Evolutionary conservation across 2,329 filamentous ascomycete genomes (phyloP).

Genomic region (Septoria linicola): DNA sequence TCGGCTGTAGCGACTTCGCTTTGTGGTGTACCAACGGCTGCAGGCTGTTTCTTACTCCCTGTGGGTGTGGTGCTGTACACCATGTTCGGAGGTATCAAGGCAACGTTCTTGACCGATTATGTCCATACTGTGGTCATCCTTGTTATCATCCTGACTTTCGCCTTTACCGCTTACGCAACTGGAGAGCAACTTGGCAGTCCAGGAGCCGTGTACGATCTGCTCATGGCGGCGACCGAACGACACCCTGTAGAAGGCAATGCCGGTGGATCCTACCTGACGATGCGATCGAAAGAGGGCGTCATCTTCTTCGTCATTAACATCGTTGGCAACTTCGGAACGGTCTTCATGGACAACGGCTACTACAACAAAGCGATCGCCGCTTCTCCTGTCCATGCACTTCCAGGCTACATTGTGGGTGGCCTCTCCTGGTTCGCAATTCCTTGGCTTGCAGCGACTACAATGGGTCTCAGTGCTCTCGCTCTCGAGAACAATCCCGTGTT

Average conservation of each 20-base stretch:
- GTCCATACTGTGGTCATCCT: constrained; percentile 82
- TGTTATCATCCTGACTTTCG: constrained; percentile 81
- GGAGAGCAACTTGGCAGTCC: constrained; percentile 72
- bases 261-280: constrained; percentile 80
- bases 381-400: constrained; percentile 76
- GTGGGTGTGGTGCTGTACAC: constrained; percentile 76
- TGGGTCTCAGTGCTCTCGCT: constrained; percentile 78
- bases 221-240: constrained; percentile 64
- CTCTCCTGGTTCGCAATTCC: constrained; percentile 91
- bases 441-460: constrained; percentile 83
- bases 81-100: constrained; percentile 73
- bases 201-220: constrained; percentile 71
- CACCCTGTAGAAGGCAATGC: constrained; percentile 80
- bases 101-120: constrained; percentile 82
- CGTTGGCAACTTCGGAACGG: constrained; percentile 74
- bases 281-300: constrained; percentile 75
- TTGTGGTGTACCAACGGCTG: constrained; percentile 73
- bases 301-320: constrained; percentile 69
- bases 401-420: constrained; percentile 84
- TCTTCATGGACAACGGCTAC: constrained; percentile 75
- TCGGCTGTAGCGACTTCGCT: constrained; percentile 68
- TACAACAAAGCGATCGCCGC: constrained; percentile 94
- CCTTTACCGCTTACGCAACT: constrained; percentile 77
- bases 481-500: constrained; percentile 72
- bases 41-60: constrained; percentile 80